Conservation (phyloP, 2,329 filamentous ascomycete genomes). For the Chaetomium olivaceum region DNA sequence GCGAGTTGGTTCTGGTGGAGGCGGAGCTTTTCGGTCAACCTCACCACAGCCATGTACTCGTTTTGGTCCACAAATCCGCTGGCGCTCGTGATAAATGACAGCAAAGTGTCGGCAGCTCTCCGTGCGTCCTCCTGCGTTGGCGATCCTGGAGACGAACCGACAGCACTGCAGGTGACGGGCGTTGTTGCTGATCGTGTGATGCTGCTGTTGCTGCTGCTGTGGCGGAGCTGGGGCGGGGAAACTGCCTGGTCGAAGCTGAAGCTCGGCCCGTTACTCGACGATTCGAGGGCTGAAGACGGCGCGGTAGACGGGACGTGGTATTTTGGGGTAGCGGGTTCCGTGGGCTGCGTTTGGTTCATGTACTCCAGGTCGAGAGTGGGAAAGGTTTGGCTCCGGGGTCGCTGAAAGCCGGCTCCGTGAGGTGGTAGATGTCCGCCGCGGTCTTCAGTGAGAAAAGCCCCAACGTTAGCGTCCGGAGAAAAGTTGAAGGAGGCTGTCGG, state of each 20-base stretch:
- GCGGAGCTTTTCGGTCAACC: slow-evolving; percentile 82
- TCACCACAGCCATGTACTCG: slow-evolving; percentile 76
- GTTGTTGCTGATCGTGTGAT: slow-evolving; percentile 38
- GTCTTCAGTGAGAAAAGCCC: slow-evolving; percentile 58
- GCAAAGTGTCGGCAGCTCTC: slow-evolving; percentile 75
- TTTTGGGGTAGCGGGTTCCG: slow-evolving; percentile 53
- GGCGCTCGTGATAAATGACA: slow-evolving; percentile 77
- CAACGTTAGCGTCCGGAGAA: slow-evolving; percentile 70
- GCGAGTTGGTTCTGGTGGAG: slow-evolving; percentile 54
- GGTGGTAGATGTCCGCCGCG: slow-evolving; percentile 40
- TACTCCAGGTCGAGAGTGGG: slow-evolving; percentile 68
- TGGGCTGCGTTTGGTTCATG: slow-evolving; percentile 46
- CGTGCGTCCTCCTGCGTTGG: slow-evolving; percentile 85
- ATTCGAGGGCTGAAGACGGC: slow-evolving; percentile 55
- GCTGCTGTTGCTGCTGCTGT: slow-evolving; percentile 54
- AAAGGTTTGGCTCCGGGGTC: slow-evolving; percentile 86
- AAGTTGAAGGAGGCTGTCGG: slow-evolving; percentile 74
- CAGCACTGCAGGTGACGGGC: slow-evolving; percentile 38
- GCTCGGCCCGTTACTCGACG: slow-evolving; percentile 46
- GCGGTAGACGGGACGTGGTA: slow-evolving; percentile 50
- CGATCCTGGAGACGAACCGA: slow-evolving; percentile 61
- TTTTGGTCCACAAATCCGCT: slow-evolving; percentile 72
- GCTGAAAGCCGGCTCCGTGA: slow-evolving; percentile 53
- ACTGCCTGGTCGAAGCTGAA: slow-evolving; percentile 50
- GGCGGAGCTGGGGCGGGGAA: slow-evolving; percentile 48